Evolutionary conservation across 2,329 filamentous ascomycete genomes (phyloP).

Genomic region (Trichophyton benhamiae): DNA sequence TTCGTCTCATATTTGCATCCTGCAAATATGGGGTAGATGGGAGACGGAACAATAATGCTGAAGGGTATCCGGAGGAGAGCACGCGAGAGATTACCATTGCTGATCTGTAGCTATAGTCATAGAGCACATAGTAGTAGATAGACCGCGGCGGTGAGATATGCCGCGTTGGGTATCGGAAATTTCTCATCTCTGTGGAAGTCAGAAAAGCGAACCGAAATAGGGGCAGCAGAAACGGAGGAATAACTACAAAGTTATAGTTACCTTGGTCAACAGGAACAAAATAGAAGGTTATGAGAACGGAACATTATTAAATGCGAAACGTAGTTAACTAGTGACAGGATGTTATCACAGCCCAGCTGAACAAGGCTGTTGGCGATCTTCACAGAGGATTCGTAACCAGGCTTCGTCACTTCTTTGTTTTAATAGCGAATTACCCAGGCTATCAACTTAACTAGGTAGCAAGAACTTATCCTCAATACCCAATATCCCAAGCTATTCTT

Average conservation of each 20-base stretch:
- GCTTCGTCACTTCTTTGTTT: background rate
- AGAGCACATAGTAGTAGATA: background rate
- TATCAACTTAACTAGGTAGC: background rate
- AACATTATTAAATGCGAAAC: background rate
- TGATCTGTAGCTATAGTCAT: background rate
- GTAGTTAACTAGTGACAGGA: too few relatives aligned
- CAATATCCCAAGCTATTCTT: background rate
- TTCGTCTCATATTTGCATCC: background rate
- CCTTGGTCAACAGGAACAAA: background rate
- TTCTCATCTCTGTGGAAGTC: background rate
- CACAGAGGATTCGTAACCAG: background rate
- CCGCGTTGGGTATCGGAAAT: background rate
- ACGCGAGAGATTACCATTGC: background rate
- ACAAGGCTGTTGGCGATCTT: too few relatives aligned
- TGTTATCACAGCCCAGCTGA: background rate
- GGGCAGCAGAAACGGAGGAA: background rate
- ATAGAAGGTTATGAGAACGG: background rate
- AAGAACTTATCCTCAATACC: background rate
- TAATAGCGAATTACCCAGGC: background rate
- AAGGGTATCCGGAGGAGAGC: background rate
- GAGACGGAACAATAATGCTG: background rate
- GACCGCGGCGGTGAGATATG: too few relatives aligned
- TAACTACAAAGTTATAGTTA: background rate
- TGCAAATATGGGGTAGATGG: background rate
- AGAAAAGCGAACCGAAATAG: background rate